Conservation (phyloP, 2,329 filamentous ascomycete species). For the Fusarium incarnatum region DNA sequence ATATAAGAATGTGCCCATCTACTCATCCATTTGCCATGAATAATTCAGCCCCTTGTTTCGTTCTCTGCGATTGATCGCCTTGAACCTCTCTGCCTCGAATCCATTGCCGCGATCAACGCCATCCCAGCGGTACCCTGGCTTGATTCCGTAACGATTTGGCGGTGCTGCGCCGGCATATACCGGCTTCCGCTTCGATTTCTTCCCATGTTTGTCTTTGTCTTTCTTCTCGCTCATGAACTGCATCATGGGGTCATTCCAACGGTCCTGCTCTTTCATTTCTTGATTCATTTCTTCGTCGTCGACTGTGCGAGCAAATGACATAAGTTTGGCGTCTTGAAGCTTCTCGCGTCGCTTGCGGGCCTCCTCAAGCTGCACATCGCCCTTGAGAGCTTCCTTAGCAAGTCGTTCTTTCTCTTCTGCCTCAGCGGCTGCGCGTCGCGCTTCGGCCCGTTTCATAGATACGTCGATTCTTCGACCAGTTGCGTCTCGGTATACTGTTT, state of each 20-base stretch:
- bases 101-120: slow-evolving; percentile 94
- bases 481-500: slow-evolving; percentile 96
- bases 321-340: slow-evolving; percentile 82
- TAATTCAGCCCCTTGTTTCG: slow-evolving; percentile 86
- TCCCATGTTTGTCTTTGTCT: slow-evolving; percentile 46
- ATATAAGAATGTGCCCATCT: slow-evolving; percentile 43
- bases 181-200: slow-evolving; percentile 63
- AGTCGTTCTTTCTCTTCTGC: slow-evolving; percentile 78
- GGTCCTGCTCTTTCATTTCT: slow-evolving; percentile 77
- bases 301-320: slow-evolving; percentile 81
- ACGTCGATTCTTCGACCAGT: slow-evolving; percentile 95
- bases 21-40: slow-evolving; percentile 97
- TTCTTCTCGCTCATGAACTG: slow-evolving; percentile 73
- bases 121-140: slow-evolving; percentile 95
- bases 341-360: slow-evolving; percentile 72
- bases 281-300: slow-evolving; percentile 90
- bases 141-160: slow-evolving; percentile 94
- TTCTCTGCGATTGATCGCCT: slow-evolving; percentile 81
- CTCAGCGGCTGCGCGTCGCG: slow-evolving; percentile 72
- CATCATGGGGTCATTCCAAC: slow-evolving; percentile 96
- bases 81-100: slow-evolving; percentile 94
- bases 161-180: slow-evolving; percentile 82
- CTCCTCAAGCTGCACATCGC: slow-evolving; percentile 83
- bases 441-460: slow-evolving; percentile 88
- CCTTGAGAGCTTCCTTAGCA: slow-evolving; percentile 78